A percentile compares a stretch with the other conserved stretches of the same genome.
Evolutionary conservation across 2,329 filamentous ascomycete species (phyloP).

Genomic region (Ophiosphaerella korrae): DNA sequence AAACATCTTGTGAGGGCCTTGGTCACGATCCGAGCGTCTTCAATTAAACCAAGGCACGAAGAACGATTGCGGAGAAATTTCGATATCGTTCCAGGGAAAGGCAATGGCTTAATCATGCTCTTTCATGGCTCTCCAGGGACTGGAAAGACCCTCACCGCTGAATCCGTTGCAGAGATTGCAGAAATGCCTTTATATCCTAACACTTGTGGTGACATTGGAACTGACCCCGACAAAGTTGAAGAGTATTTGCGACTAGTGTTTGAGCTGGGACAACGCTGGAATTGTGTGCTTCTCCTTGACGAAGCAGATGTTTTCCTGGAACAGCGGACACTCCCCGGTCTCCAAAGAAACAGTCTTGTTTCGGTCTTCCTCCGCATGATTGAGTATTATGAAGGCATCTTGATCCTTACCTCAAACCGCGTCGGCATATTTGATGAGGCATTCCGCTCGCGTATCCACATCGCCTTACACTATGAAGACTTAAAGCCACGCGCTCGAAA

Average conservation of each 20-base stretch:
- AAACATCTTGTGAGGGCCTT: too few relatives aligned
- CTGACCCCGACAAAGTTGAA: conserved; percentile 54
- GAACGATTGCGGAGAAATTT: too few relatives aligned
- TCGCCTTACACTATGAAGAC: not conserved
- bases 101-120: not conserved
- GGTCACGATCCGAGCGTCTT: too few relatives aligned
- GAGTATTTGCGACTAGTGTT: not conserved
- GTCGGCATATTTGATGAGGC: not conserved
- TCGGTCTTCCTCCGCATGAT: not conserved
- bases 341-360: too few relatives aligned
- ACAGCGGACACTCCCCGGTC: not conserved
- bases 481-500: too few relatives aligned
- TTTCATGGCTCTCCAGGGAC: not conserved
- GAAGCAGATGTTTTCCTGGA: not conserved
- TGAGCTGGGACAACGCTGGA: conserved; percentile 56
- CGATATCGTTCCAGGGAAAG: not conserved
- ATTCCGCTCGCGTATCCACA: not conserved
- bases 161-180: not conserved
- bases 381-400: not conserved
- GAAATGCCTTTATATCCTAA: not conserved
- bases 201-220: conserved; percentile 18
- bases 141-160: not conserved
- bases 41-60: too few relatives aligned
- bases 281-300: conserved; percentile 42
- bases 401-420: not conserved